These are phyloP conservation scores for Kwoniella botswanensis DNA, from an alignment of 768 basidiomycete genomes.

Conservation along the genomic window DNA sequence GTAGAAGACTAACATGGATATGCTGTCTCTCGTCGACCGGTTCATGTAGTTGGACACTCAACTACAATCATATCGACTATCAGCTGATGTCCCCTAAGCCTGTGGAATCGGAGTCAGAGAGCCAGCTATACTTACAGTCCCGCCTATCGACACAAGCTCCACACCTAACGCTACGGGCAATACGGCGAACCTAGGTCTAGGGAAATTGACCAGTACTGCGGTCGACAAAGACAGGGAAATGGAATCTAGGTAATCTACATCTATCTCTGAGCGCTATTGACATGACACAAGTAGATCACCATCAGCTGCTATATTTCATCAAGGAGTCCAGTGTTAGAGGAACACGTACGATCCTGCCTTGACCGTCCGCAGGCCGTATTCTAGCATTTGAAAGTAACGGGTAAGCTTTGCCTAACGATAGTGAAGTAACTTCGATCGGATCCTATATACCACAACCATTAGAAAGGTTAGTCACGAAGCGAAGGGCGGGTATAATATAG, in stretches of 20 bases:
- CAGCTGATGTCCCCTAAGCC: not conserved
- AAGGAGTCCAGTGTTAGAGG: not conserved
- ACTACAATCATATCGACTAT: constrained; percentile 24
- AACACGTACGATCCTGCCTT: constrained; percentile 57
- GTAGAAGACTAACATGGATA: constrained; percentile 76
- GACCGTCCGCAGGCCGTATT: constrained; percentile 61
- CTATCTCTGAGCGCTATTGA: constrained; percentile 76
- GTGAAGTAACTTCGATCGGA: constrained; percentile 79
- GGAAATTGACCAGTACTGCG: constrained; percentile 60
- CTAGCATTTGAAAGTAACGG: constrained; percentile 77
- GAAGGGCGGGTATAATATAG: not conserved
- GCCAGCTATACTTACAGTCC: constrained; percentile 63
- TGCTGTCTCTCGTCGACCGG: constrained; percentile 62
- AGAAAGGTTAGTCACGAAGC: not conserved
- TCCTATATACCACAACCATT: constrained; percentile 64
- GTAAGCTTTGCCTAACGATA: constrained; percentile 79
- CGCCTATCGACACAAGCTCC: constrained; percentile 82
- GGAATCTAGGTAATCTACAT: constrained; percentile 81
- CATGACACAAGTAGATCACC: not conserved
- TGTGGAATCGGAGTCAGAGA: not conserved
- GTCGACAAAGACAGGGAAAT: constrained; percentile 67
- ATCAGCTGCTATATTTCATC: not conserved
- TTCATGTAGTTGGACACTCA: constrained; percentile 54
- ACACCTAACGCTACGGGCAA: constrained; percentile 73
- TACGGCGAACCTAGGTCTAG: constrained; percentile 61